Evolutionary conservation across 1,139 yeast genomes (phyloP), one percentile per base, ranked within the genome.

Genomic region (Sugiyamaella xylanicola): DNA sequence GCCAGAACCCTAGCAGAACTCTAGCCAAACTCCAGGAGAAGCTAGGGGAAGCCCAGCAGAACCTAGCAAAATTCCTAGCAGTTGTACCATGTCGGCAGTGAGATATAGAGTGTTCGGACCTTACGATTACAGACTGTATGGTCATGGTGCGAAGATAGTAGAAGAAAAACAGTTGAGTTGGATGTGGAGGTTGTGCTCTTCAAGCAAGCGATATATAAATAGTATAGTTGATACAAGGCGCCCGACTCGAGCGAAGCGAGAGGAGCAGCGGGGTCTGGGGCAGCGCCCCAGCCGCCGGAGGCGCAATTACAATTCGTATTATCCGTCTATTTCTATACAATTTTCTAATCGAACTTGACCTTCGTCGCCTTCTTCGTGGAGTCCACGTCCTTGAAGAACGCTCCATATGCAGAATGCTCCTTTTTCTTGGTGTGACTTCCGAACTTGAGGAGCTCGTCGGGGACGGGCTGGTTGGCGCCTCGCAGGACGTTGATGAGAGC

Each of bases 341-440:
- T 48, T 16, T 13, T 8, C 53, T 50, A 50, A 35, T 74, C 77
- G 62, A 92, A 92, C 63, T 90, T 90, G 67, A 91, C 89, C 80
- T 92, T 92, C 75, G 89, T 92, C 50, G 97, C 95, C 70, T 91
- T 88, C 72, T 87, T 86, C 61, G 82, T 77, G 80, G 88, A 80
- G 68, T 90, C 98, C 55, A 92, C 93, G 69, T 92, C 91, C 72
- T 92, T 93, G 78, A 77, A 93, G 77, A 93, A 93, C 0, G 98
- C 97, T 64, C 99, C 99, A 67, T 93, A 93, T 9, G 92, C 97
- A 62, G 93, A 83, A 69, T 93, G 99, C 65, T 91, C 91, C 79
- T 93, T 93, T 85, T 90, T 92, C 77, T 93, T 93, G 27, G 99
- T 93, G 74, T 93, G 98, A 16, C 97, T 91, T 48, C 99, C 99